Conservation (phyloP, 2,329 filamentous ascomycete genomes). For the Diplodia corticola region DNA sequence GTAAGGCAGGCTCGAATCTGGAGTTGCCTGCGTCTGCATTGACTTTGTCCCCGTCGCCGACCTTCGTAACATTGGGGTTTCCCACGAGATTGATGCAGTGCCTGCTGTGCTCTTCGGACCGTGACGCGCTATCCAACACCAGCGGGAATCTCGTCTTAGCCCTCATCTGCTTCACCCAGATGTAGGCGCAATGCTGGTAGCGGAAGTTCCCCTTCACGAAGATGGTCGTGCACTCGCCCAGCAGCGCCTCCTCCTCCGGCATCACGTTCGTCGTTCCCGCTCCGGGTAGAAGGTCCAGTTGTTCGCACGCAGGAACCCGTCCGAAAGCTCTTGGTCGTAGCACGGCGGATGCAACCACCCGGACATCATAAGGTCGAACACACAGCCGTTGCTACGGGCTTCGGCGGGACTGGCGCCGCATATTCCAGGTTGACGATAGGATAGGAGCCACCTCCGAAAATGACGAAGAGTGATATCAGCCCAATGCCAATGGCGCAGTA, state of each 20-base stretch:
- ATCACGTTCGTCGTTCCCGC: background rate
- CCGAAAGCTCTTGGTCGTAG: background rate
- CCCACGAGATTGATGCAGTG: background rate
- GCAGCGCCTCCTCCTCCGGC: background rate
- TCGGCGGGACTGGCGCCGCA: background rate
- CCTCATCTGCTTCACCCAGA: background rate
- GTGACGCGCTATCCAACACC: background rate
- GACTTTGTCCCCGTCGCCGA: background rate
- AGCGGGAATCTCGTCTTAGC: background rate
- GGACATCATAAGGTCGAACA: background rate
- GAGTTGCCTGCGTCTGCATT: too few species aligned
- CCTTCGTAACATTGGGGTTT: background rate
- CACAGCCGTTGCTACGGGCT: background rate
- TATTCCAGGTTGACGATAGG: background rate
- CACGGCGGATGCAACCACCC: background rate
- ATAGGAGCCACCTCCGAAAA: background rate
- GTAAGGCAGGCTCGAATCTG: too few species aligned
- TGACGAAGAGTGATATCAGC: background rate
- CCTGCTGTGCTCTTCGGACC: background rate
- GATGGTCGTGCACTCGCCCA: background rate
- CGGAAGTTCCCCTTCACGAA: background rate
- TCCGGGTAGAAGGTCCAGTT: background rate
- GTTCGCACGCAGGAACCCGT: background rate
- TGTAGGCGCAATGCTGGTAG: background rate
- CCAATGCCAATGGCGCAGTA: background rate